These are phyloP conservation scores for Leccinum variicolor DNA, from an alignment of 768 basidiomycete genomes.

Conservation along the genomic window DNA sequence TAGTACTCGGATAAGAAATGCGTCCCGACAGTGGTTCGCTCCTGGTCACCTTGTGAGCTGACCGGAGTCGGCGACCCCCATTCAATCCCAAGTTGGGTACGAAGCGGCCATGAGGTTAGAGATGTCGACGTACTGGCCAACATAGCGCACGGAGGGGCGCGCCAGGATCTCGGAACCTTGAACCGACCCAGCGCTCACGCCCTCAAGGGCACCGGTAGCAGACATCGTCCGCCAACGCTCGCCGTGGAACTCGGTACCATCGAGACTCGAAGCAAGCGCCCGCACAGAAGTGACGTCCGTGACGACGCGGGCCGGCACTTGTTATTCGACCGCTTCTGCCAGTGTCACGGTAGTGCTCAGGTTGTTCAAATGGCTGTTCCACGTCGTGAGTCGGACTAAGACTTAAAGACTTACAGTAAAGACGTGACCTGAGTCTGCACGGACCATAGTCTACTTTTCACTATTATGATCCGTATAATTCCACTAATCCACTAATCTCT, in stretches of 20 bases:
- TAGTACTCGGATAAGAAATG: not conserved
- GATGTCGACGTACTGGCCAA: conserved; percentile 38
- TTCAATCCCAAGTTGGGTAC: conserved; percentile 25
- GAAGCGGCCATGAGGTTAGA: conserved; percentile 31
- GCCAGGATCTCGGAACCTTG: conserved; percentile 44
- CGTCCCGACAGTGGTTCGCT: not conserved
- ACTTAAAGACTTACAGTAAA: too few species aligned
- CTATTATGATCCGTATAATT: too few species aligned
- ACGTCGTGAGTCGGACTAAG: too few species aligned
- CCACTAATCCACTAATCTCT: too few species aligned
- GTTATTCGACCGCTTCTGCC: too few species aligned
- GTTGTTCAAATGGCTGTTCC: too few species aligned
- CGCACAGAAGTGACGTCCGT: conserved; percentile 40
- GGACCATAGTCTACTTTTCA: too few species aligned
- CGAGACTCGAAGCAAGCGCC: conserved; percentile 39
- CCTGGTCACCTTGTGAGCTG: too few species aligned
- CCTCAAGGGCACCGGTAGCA: conserved; percentile 35
- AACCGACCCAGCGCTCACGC: conserved; percentile 38
- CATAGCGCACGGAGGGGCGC: conserved; percentile 41
- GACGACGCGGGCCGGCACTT: conserved; percentile 27
- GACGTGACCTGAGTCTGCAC: too few species aligned
- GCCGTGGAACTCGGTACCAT: conserved; percentile 47
- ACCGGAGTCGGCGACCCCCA: not conserved
- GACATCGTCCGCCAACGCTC: conserved; percentile 39
- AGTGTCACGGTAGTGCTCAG: too few species aligned